phyloP scores from a whole-genome alignment of 148 eudicot genomes.

The Pharnaceum exiguum region DNA sequence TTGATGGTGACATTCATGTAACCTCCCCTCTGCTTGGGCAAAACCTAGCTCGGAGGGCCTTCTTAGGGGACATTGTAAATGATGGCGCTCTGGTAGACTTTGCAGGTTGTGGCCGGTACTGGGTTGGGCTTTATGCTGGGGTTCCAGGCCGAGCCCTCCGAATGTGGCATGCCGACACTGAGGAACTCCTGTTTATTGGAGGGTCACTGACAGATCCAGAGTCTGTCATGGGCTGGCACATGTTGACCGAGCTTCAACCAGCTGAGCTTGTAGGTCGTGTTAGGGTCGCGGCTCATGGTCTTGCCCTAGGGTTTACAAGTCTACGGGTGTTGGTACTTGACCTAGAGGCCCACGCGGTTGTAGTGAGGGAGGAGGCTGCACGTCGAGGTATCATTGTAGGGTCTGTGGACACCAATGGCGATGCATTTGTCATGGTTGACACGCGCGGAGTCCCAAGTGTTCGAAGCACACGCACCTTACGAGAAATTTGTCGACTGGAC shows the following conservation, averaged over 20 bases:
- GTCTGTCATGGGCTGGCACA: constrained; percentile 85
- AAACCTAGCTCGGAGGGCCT: constrained; percentile 35
- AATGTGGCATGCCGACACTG: constrained; percentile 61
- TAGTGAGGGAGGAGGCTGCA: constrained; percentile 31
- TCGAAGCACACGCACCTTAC: constrained; percentile 33
- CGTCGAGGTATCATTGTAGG: constrained; percentile 49
- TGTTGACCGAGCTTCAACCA: constrained; percentile 45
- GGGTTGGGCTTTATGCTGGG: constrained; percentile 94
- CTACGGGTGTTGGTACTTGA: constrained; percentile 40
- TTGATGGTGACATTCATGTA: constrained; percentile 70
- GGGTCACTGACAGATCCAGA: constrained; percentile 71
- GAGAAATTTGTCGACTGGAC: constrained; percentile 49
- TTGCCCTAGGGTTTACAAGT: constrained; percentile 65
- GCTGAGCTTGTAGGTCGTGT: constrained; percentile 56
- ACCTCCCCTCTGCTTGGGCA: constrained; percentile 21
- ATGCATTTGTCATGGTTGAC: constrained; percentile 31
- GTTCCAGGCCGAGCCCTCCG: constrained; percentile 82
- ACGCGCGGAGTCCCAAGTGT: constrained; percentile 49
- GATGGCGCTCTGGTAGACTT: constrained; percentile 88
- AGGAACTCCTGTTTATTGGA: constrained; percentile 57
- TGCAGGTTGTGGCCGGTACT: constrained; percentile 57
- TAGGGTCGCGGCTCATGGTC: constrained; percentile 36
- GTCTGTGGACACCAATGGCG: constrained; percentile 28
- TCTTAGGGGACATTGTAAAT: constrained; percentile 62
- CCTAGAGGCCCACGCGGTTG: constrained; percentile 31